Base-by-base conservation (phyloP, 1,139 yeast genomes). In the Geotrichum bryndzae region DNA sequence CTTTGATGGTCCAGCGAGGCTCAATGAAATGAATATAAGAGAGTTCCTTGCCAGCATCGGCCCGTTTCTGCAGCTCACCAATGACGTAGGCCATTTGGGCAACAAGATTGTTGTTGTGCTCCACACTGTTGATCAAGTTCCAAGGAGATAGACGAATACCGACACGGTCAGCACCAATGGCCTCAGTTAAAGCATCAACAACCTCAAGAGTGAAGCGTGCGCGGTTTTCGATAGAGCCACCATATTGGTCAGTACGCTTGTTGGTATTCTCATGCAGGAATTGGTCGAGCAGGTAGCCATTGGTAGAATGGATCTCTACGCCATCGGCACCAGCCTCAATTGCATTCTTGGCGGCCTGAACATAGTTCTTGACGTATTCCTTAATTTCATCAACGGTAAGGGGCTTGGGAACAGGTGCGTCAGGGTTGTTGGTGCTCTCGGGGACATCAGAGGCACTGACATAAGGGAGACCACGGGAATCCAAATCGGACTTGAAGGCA, bases 291-390 rank as follows among this genome's bases (percentile, higher is more conserved):
- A 87, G 75, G 73, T 84, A 87, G 15, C 91, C 91, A 73, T 87
- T 85, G 23, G 90, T 92, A 56, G 76, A 77, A 69, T 87, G 92
- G 62, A 87, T 70, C 73, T 87, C 90, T 53, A 87, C 80, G 66
- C 84, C 85, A 70, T 87, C 92, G 64, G 85, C 84, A n/a, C 90
- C 90, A 3, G 87, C 86, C 10, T 70, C 76, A 53, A 82, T 65
- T 1, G 85, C 82, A 57, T 76, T 76, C 66, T 74, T 74, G 33
- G 84, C 84, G 7, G 84, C 84, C 3, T 67, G 65, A 0, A 74
- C 77, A 65, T 72, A 82, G 48, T 73, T 72, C 63, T 74, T 64
- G 35, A 80, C 73, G 58, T 75, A 69, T 52, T 73, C 70, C 62
- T 78, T 70, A 67, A 84, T 75, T 64, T 83, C 86, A 22, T 72